Percentiles rank a stretch among this genome's conserved stretches.
Evolutionary conservation across 2,329 filamentous ascomycete species (phyloP).

Genomic region (Beauveria varroae): DNA sequence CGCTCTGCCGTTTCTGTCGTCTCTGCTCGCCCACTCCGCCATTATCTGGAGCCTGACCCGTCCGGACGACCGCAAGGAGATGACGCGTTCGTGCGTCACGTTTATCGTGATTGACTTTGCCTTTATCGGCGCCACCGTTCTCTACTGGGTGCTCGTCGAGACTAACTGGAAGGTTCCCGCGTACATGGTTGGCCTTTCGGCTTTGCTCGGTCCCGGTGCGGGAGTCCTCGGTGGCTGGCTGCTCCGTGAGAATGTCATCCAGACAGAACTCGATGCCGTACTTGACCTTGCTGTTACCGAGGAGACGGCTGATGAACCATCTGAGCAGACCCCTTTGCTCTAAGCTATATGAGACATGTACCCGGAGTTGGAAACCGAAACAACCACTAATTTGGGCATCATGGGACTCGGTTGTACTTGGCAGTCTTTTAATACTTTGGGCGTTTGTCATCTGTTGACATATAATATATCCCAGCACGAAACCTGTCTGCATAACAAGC

Average conservation of each 20-base stretch:
- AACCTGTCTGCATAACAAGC: neutral
- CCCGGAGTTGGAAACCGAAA: neutral
- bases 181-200: constrained; percentile 22
- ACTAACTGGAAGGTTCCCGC: constrained; percentile 35
- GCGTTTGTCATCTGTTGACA: neutral
- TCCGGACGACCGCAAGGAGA: constrained; percentile 38
- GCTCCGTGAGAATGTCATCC: constrained; percentile 30
- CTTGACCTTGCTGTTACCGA: constrained; percentile 13
- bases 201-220: constrained; percentile 30
- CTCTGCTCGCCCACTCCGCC: constrained; percentile 34
- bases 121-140: constrained; percentile 38
- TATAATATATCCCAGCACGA: neutral
- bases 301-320: neutral
- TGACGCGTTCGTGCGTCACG: constrained; percentile 39
- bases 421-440: neutral
- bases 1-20: constrained; percentile 35
- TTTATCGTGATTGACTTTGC: constrained; percentile 41
- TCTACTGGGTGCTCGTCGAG: constrained; percentile 48
- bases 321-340: constrained; percentile 5
- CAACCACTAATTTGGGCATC: neutral
- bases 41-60: constrained; percentile 32
- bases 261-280: constrained; percentile 16
- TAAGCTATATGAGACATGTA: neutral
- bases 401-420: neutral
- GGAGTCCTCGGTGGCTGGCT: constrained; percentile 32